Percentiles rank a stretch among this genome's conserved stretches.
Conservation (phyloP, 2,329 filamentous ascomycete species). For the Teratosphaeriaceae sp. region DNA sequence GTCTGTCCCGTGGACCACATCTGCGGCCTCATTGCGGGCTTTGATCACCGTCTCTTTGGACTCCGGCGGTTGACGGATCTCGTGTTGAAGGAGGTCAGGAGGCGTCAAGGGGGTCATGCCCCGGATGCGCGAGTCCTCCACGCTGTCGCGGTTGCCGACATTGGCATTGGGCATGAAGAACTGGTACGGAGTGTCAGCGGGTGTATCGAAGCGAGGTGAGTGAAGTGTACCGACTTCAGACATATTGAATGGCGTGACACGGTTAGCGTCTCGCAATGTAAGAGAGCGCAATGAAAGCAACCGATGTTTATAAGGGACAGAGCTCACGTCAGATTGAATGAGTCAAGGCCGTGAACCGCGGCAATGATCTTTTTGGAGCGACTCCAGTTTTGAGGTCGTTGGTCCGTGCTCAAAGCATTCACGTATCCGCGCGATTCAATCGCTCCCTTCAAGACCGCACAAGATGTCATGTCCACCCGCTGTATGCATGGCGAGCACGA, state of each 20-base stretch:
- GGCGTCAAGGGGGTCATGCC: conserved; percentile 68
- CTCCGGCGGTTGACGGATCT: conserved; percentile 58
- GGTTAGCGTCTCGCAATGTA: not conserved
- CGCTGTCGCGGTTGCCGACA: conserved; percentile 43
- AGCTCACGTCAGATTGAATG: no score
- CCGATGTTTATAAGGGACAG: no score
- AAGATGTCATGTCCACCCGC: no score
- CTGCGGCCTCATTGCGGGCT: conserved; percentile 54
- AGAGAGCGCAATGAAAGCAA: not conserved
- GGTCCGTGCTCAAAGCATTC: no score
- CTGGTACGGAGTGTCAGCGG: conserved; percentile 22
- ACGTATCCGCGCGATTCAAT: no score
- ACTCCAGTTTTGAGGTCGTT: no score
- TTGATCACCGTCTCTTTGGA: conserved; percentile 51
- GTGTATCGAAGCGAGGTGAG: not conserved
- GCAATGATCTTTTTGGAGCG: no score
- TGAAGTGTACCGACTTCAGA: conserved; percentile 7
- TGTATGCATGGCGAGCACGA: no score
- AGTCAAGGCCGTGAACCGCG: no score
- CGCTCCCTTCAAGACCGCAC: no score
- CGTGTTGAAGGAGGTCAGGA: conserved; percentile 90
- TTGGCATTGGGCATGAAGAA: conserved; percentile 46
- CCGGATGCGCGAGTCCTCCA: conserved; percentile 52
- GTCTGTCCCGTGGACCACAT: conserved; percentile 55
- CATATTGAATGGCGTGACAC: conserved; percentile 5